These are phyloP conservation scores for Camellia oleifera DNA, from an alignment of 179 eudicot genomes.

Conservation along the genomic window DNA sequence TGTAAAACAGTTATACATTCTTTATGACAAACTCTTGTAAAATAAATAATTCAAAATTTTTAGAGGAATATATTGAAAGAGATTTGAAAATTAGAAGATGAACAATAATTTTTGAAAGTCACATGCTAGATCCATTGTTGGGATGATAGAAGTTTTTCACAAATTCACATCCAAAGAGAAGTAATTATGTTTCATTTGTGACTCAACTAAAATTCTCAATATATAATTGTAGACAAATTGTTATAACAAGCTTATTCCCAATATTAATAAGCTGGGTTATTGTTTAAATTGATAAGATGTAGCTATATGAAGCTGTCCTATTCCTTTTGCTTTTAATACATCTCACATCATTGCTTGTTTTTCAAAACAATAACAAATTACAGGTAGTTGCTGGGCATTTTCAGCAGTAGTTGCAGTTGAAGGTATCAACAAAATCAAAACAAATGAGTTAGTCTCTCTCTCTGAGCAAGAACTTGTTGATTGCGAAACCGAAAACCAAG, in stretches of 20 bases:
- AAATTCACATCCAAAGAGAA: too few species aligned
- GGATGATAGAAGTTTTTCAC: too few species aligned
- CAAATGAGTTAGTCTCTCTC: conserved; percentile 48
- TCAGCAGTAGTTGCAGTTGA: conserved; percentile 72
- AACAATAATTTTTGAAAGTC: too few species aligned
- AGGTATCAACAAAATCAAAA: conserved; percentile 65
- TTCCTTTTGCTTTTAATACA: not conserved
- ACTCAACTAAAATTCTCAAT: too few species aligned
- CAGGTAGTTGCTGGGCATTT: conserved; percentile 85
- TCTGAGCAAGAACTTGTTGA: conserved; percentile 78
- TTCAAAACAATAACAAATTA: not conserved
- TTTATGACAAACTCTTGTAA: too few species aligned
- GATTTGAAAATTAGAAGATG: too few species aligned
- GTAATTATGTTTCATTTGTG: too few species aligned
- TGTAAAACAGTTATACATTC: too few species aligned
- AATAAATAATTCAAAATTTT: too few species aligned
- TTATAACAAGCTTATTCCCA: not conserved
- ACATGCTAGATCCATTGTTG: too few species aligned
- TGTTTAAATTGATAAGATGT: not conserved
- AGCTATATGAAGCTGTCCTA: not conserved
- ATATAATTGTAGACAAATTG: too few species aligned
- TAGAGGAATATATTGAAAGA: too few species aligned
- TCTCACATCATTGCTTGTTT: not conserved
- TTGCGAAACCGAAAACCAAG: conserved; percentile 52
- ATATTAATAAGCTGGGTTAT: not conserved